Evolutionary conservation across 208 protist species (phyloP), one percentile per base, ranked within the genome.

Genomic region (Leishmania tropica): DNA sequence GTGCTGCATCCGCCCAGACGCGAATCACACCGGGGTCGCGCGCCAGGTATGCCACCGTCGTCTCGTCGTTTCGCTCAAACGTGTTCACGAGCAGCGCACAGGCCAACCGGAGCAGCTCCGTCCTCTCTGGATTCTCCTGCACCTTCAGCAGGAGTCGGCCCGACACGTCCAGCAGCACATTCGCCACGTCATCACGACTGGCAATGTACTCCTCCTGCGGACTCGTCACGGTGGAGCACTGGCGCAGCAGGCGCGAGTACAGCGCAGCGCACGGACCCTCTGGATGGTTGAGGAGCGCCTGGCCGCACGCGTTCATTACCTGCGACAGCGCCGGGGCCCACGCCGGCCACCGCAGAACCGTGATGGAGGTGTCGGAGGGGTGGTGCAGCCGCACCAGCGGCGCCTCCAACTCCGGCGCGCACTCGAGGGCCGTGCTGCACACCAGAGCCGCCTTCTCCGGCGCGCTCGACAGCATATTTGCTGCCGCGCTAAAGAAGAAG

Each of bases 71-170:
- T 15, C 92, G 90, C 78, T 95, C 91, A 75, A 96, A 94, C 6
- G 89, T 87, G 87, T 95, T 96, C 15, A 95, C 88, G 47, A 97
- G 78, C 42, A 97, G 72, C 37, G 86, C 89, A 72, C 88, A 94
- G 4, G 91, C 80, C 56, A 96, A 81, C 68, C 89, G 85, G 35
- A 96, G 81, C 48, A 92, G 60, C 64, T 94, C 86, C 5, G 79
- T 83, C n/a, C 84, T 80, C 56, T 67, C 67, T 15, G 81, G 81
- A 62, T 84, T 68, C 74, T 87, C 83, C 58, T 75, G 81, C 58
- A 88, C 70, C 48, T 60, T 76, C 24, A 87, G 68, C 67, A 96
- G 77, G 37, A 94, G 77, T 47, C 85, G 64, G 37, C 83, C 79
- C 11, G 89, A 91, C 53, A 96, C 73, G 45, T 85, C 80, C n/a